These are phyloP conservation scores for Pyricularia sp. DNA, from an alignment of 2,329 filamentous ascomycete genomes.

Conservation along the genomic window DNA sequence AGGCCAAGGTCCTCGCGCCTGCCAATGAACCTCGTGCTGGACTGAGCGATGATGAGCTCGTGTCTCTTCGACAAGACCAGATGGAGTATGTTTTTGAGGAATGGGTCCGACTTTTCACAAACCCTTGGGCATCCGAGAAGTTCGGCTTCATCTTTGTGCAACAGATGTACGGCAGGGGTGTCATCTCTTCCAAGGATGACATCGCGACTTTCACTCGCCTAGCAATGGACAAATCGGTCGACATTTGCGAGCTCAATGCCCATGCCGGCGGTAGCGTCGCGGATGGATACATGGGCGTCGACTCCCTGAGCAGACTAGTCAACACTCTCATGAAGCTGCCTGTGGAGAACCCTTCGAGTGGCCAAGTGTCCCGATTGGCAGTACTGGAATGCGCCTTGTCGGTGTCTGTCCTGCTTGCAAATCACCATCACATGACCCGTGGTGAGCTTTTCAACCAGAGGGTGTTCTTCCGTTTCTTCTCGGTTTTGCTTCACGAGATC, in stretches of 20 bases:
- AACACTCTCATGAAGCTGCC: conserved; percentile 67
- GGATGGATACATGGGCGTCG: conserved; percentile 54
- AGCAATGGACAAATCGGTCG: conserved; percentile 71
- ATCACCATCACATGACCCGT: conserved; percentile 73
- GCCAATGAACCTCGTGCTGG: conserved; percentile 30
- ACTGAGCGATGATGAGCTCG: conserved; percentile 44
- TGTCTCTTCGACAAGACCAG: conserved; percentile 61
- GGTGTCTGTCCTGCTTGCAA: conserved; percentile 71
- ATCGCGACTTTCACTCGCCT: conserved; percentile 71
- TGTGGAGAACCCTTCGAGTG: conserved; percentile 46
- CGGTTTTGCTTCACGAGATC: conserved; percentile 70
- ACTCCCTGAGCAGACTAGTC: conserved; percentile 76
- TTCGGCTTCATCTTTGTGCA: conserved; percentile 68
- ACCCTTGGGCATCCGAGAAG: conserved; percentile 66
- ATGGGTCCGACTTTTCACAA: conserved; percentile 78
- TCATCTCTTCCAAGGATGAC: conserved; percentile 67
- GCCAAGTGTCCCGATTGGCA: conserved; percentile 53
- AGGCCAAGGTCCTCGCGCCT: conserved; percentile 45
- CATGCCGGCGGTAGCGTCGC: conserved; percentile 49
- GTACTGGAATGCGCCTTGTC: conserved; percentile 73
- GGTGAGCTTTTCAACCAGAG: conserved; percentile 78
- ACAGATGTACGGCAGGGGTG: conserved; percentile 66
- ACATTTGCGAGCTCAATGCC: conserved; percentile 64
- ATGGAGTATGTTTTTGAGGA: conserved; percentile 94
- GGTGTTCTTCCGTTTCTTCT: conserved; percentile 86